These are phyloP conservation scores for Selenicereus undatus DNA, from an alignment of 148 eudicot species.

Conservation along the genomic window DNA sequence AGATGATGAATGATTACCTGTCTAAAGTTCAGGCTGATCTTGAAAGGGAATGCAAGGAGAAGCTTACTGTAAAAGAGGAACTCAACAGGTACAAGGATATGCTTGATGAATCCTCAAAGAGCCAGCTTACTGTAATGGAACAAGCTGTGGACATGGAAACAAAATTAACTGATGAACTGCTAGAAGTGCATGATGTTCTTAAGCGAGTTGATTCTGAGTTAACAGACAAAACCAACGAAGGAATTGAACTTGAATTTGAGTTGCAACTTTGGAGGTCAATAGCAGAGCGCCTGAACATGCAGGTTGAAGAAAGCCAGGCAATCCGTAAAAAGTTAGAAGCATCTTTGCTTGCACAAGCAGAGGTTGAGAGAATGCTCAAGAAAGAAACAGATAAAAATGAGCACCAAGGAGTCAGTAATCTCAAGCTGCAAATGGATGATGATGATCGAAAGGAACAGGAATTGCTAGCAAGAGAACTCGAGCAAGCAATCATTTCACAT, in stretches of 20 bases:
- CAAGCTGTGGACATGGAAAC: conserved; percentile 31
- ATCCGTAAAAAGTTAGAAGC: conserved; percentile 62
- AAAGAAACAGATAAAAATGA: conserved; percentile 45
- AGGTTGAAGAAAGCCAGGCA: conserved; percentile 45
- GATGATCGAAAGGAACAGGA: conserved; percentile 23
- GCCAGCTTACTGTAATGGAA: conserved; percentile 26
- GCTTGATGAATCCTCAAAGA: conserved; percentile 36
- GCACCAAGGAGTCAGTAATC: conserved; percentile 33
- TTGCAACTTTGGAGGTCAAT: conserved; percentile 57
- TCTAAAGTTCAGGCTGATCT: conserved; percentile 25
- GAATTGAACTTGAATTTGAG: conserved; percentile 69
- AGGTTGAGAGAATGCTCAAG: conserved; percentile 53
- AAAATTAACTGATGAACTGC: conserved; percentile 34
- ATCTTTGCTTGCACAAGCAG: conserved; percentile 69
- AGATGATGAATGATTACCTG: conserved; percentile 30
- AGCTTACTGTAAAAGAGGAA: conserved; percentile 35
- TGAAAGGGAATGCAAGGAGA: conserved; percentile 43
- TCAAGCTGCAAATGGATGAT: conserved; percentile 42
- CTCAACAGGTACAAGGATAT: conserved; percentile 36
- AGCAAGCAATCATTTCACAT: conserved; percentile 26
- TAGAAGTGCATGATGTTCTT: conserved; percentile 35
- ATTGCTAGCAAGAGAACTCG: conserved; percentile 31
- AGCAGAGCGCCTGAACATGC: conserved; percentile 46
- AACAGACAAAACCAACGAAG: conserved; percentile 45
- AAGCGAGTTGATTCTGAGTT: conserved; percentile 53